Conservation (phyloP, 768 basidiomycete species). For the Lyophyllum atratum region DNA sequence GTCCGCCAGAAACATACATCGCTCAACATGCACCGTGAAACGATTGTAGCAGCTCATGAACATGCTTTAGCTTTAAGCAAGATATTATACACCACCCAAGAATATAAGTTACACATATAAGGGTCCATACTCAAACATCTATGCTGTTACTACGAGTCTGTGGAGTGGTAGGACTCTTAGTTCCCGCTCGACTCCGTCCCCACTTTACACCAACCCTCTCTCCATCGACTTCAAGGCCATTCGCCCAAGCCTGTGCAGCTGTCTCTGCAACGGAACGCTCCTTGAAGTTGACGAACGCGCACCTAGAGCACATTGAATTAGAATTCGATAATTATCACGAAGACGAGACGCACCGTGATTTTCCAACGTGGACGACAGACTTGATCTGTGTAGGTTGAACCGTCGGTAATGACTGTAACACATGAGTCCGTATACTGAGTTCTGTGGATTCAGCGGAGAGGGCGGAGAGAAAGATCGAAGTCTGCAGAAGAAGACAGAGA, state of each 20-base stretch:
- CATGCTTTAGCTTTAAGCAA: neutral
- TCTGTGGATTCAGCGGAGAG: conserved; percentile 74
- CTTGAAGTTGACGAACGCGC: conserved; percentile 95
- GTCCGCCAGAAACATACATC: too few relatives aligned
- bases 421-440: conserved; percentile 69
- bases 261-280: conserved; percentile 81
- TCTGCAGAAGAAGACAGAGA: conserved; percentile 42
- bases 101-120: conserved; percentile 2
- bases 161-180: conserved; percentile 32
- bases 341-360: conserved; percentile 56
- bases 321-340: neutral
- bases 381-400: conserved; percentile 68
- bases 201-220: conserved; percentile 78
- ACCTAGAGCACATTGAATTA: conserved; percentile 44
- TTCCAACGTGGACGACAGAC: conserved; percentile 84
- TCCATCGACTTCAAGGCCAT: conserved; percentile 84
- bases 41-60: neutral
- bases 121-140: neutral
- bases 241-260: conserved; percentile 89
- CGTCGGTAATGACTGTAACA: conserved; percentile 66
- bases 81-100: conserved; percentile 2
- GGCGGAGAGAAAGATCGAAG: conserved; percentile 82
- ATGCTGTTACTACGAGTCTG: conserved; percentile 20
- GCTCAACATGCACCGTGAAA: too few relatives aligned
- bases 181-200: conserved; percentile 71